Evolutionary conservation across 2,329 filamentous ascomycete genomes (phyloP).

Genomic region (Diaporthe ampelina): DNA sequence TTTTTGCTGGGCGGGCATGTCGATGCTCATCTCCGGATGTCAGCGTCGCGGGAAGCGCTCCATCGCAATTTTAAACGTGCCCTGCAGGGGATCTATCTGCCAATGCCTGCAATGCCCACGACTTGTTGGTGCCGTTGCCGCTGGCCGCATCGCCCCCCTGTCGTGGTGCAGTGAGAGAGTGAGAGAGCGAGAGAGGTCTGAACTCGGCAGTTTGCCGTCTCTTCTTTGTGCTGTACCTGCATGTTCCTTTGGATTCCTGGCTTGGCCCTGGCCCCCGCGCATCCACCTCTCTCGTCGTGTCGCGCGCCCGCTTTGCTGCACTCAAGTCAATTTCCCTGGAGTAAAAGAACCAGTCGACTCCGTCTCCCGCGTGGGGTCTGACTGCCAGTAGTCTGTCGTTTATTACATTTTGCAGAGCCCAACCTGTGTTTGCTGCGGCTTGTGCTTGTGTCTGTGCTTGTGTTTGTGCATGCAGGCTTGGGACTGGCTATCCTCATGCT

Average conservation of each 20-base stretch:
- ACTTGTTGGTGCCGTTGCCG: constrained; percentile 31
- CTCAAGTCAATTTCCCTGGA: constrained; percentile 26
- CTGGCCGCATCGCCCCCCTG: constrained; percentile 19
- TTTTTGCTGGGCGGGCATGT: constrained; percentile 31
- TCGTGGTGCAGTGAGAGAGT: background rate
- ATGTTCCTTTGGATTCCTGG: background rate
- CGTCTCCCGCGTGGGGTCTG: constrained; percentile 13
- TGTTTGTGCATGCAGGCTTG: constrained; percentile 27
- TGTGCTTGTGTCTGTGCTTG: constrained; percentile 7
- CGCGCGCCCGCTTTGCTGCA: background rate
- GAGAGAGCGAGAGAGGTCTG: no score
- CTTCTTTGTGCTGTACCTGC: constrained; percentile 13
- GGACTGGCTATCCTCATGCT: constrained; percentile 30
- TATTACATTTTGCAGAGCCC: constrained; percentile 10
- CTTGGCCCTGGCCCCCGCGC: background rate
- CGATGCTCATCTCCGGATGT: constrained; percentile 39
- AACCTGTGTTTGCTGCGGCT: background rate
- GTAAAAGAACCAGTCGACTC: background rate
- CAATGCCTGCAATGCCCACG: background rate
- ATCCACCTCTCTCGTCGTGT: background rate
- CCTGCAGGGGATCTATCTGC: constrained; percentile 31
- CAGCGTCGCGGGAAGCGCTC: constrained; percentile 27
- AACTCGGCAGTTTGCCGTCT: constrained; percentile 19
- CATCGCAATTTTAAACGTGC: constrained; percentile 40
- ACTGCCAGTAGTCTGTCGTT: constrained; percentile 23